Evolutionary conservation across 2,329 filamentous ascomycete species (phyloP), one percentile per base, ranked within the genome.

Genomic region (Fonsecaea monophora): DNA sequence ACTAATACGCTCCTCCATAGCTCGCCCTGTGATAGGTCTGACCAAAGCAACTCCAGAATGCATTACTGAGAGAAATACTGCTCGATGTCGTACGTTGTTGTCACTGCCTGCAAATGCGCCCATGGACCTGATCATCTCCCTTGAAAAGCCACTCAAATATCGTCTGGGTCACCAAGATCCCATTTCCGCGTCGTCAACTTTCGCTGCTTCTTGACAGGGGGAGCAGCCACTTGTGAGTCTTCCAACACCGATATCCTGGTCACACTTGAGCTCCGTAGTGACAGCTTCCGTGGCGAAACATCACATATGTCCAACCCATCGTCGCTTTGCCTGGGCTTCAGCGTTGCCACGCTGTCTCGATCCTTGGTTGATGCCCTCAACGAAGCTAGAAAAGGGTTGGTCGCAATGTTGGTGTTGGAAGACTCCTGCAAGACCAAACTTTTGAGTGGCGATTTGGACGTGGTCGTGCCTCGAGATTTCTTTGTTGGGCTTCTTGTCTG

Each of bases 401-500:
- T 67, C 13, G 66, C 63, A 35, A 70, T 67, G 45, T 69, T 73
- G 35, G 38, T 62, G 65, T 70, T 73, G 15, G 66, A 65, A 6
- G 61, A 60, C 48, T 72, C 71, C 34, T 71, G 69, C 45, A 72
- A 59, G 15, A 70, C 65, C 25, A 65, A 42, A 1, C 64, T 65
- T 53, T 70, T 72, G 18, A 69, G 61, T 5, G 65, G 66, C 13
- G 68, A 72, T 48, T 69, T 68, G 15, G 60, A 21, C 35, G 30
- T 59, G 63, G 71, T 38, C 32, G 38, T 59, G 58, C 68, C 62
- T 42, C 59, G 57, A n/a, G 78, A 74, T 70, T 79, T 80, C 78
- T 87, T 90, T 3, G 82, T 86, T 0, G 90, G 90, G 62, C 88
- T 92, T 62, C 87, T 84, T 13, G 82, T 82, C 0, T 82, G 81